These are phyloP conservation scores for Oryza coarctata DNA, from an alignment of 176 grass and related monocot genomes.

Conservation along the genomic window DNA sequence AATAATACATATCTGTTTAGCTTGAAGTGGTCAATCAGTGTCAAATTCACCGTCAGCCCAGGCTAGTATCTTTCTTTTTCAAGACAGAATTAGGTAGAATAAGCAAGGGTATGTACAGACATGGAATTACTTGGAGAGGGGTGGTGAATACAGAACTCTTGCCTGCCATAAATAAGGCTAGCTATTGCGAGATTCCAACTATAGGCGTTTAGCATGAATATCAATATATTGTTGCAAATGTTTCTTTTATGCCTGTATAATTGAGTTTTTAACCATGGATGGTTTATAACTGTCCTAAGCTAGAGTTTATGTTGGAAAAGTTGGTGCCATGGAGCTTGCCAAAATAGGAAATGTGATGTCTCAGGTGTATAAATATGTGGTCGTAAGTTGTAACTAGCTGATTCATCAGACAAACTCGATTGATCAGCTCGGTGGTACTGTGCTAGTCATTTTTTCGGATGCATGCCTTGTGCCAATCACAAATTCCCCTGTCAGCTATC, in stretches of 20 bases:
- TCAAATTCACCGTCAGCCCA: neutral
- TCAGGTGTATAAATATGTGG: neutral
- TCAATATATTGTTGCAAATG: neutral
- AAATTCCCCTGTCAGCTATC: neutral
- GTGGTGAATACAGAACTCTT: neutral
- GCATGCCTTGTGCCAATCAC: neutral
- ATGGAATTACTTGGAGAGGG: neutral
- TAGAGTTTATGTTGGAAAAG: neutral
- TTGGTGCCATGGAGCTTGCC: neutral
- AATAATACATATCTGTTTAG: neutral
- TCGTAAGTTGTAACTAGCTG: neutral
- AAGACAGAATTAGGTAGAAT: neutral
- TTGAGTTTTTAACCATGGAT: neutral
- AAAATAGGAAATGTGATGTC: neutral
- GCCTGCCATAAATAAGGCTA: neutral
- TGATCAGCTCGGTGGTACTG: neutral
- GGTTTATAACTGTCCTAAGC: neutral
- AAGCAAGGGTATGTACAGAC: neutral
- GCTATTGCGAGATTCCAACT: neutral
- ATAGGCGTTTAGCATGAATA: neutral
- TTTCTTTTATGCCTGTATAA: slow-evolving; percentile 1
- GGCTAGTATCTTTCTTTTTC: slow-evolving; percentile 6
- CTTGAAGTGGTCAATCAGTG: neutral
- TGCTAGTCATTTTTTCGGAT: neutral
- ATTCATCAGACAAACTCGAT: slow-evolving; percentile 9